Conservation (phyloP, 1,284 basidiomycete species). For the Ganoderma resinaceum region DNA sequence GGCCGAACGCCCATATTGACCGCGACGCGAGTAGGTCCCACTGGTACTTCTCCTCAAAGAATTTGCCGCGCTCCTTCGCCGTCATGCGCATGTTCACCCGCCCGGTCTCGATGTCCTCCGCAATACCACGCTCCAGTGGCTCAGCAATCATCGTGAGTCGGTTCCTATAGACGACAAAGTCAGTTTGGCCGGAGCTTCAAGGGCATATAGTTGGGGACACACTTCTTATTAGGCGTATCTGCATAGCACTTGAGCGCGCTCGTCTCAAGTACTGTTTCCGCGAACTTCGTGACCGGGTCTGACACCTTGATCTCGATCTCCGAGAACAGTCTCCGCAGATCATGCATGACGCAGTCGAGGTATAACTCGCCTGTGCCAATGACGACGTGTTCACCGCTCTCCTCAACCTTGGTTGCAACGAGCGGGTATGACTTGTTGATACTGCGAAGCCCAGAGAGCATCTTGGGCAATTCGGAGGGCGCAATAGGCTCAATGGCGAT, state of each 20-base stretch:
- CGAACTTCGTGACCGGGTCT: constrained; percentile 98
- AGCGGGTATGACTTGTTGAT: constrained; percentile 99
- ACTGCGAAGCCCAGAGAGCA: constrained; percentile 95
- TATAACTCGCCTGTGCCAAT: constrained; percentile 98
- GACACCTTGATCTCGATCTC: constrained; percentile 99
- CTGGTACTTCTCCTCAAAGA: constrained; percentile 96
- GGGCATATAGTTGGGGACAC: constrained; percentile 33
- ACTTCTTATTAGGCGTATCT: constrained; percentile 99
- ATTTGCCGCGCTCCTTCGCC: constrained; percentile 90
- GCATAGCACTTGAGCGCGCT: constrained; percentile 98
- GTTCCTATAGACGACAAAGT: constrained; percentile 66
- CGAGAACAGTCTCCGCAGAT: constrained; percentile 90
- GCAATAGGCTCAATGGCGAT: constrained; percentile 98
- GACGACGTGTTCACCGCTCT: constrained; percentile 97
- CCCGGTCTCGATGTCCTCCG: constrained; percentile 93
- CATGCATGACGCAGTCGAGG: constrained; percentile 97
- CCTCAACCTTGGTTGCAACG: constrained; percentile 95
- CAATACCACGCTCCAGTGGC: constrained; percentile 91
- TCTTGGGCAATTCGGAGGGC: constrained; percentile 97
- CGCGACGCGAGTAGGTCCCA: constrained; percentile 98
- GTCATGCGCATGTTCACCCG: constrained; percentile 93
- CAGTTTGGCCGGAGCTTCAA: constrained; percentile 21
- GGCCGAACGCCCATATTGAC: constrained; percentile 99
- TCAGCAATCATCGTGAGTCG: constrained; percentile 98
- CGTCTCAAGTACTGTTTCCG: constrained; percentile 98